These are phyloP conservation scores for Podila verticillata DNA, from an alignment of 192 early-diverging fungal species.

Conservation along the genomic window DNA sequence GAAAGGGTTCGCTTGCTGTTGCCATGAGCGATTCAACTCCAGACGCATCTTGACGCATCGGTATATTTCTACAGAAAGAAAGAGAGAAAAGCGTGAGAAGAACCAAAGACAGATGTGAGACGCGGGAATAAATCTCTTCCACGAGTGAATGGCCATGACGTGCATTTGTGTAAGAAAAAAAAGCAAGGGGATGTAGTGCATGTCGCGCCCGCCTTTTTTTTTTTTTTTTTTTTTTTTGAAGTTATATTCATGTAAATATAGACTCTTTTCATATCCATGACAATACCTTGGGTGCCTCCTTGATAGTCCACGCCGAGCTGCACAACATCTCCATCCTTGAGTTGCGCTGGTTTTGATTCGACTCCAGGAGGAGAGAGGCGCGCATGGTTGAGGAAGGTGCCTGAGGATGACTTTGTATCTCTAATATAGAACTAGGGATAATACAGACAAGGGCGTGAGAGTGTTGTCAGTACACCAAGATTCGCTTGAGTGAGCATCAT, in stretches of 20 bases:
- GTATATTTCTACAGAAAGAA: conserved; percentile 78
- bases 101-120: neutral
- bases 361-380: conserved; percentile 88
- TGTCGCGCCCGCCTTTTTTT: neutral
- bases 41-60: conserved; percentile 91
- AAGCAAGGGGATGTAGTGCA: neutral
- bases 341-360: conserved; percentile 81
- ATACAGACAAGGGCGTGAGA: neutral
- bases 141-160: no score
- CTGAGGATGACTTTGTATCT: conserved; percentile 96
- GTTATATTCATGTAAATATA: neutral
- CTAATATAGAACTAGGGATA: conserved; percentile 85
- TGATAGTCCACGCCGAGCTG: conserved; percentile 98
- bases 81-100: neutral
- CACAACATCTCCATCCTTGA: conserved; percentile 92
- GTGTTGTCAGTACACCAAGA: neutral
- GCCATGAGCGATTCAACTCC: conserved; percentile 77
- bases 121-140: neutral
- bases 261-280: neutral
- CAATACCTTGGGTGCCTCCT: conserved; percentile 81
- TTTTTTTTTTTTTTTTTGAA: no score
- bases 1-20: conserved; percentile 72
- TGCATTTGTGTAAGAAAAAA: no score
- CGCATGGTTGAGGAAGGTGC: conserved; percentile 97
- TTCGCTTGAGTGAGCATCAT: no score